Base-by-base conservation (phyloP, 306 rosid species). In the Luffa acutangula region DNA sequence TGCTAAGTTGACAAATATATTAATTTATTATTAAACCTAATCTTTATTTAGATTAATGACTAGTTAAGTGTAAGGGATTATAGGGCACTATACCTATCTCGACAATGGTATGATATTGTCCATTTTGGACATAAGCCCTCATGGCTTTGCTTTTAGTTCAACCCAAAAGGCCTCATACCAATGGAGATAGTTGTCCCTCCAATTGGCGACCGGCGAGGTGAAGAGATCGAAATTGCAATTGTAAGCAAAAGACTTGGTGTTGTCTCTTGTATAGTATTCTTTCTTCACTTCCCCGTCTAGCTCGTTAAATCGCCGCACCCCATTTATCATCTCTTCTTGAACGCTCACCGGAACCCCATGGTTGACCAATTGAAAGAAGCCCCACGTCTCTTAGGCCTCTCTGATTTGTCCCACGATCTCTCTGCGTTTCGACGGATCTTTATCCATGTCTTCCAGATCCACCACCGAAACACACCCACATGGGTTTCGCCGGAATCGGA, bases 151-250 rank as follows among this genome's bases (percentile, higher is more conserved):
- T n/a, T n/a, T n/a, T n/a, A n/a, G n/a, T n/a, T n/a, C n/a, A n/a
- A n/a, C n/a, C n/a, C n/a, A n/a, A n/a, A n/a, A n/a, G n/a, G n/a
- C n/a, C n/a, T n/a, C n/a, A n/a, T n/a, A n/a, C n/a, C n/a, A n/a
- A n/a, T n/a, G n/a, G n/a, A n/a, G n/a, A n/a, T n/a, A 25, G 31
- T 25, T n/a, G 31, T 90, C 94, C 72, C 84, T 92, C 94, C 92
- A 92, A 77, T 51, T 75, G 33, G 83, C 21, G 3, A 78, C 7
- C 0, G 79, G 75, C 2, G 57, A 76, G 4, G 6, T 79, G n/a
- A 58, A 88, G 33, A 86, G 46, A 83, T 85, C 85, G 54, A 81
- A 86, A 78, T 84, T 88, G 80, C 71, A 77, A 43, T 82, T 78
- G 58, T 83, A 78, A 9, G 65, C 1, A 2, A 81, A 2, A 13